Conservation (phyloP, 208 protist genomes). For the Wallacemonas sp. region DNA sequence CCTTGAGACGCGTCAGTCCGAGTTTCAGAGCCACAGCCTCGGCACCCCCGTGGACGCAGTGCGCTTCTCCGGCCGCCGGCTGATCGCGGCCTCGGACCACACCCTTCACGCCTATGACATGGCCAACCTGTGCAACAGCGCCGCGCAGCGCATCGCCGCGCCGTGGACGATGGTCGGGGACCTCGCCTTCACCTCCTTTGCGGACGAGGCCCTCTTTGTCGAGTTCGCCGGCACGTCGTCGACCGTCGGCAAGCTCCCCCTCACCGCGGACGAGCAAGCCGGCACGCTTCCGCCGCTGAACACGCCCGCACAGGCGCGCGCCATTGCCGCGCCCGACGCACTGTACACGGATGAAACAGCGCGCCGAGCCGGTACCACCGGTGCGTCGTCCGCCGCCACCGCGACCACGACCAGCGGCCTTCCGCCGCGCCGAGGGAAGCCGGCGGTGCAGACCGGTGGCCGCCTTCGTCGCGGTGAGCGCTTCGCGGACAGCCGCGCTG, state of each 20-base stretch:
- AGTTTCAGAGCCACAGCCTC: constrained; percentile 53
- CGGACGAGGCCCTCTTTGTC: constrained; percentile 73
- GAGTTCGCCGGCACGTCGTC: constrained; percentile 53
- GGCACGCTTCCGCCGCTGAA: not conserved
- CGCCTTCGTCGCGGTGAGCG: constrained; percentile 8
- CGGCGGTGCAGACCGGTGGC: constrained; percentile 4
- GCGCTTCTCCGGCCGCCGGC: constrained; percentile 59
- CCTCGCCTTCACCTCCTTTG: constrained; percentile 54
- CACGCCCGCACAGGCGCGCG: not conserved
- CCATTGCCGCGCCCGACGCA: not conserved
- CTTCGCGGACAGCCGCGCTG: not conserved
- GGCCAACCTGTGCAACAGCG: constrained; percentile 40
- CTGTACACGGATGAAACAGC: too few relatives aligned
- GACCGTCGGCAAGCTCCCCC: constrained; percentile 41
- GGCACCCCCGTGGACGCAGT: constrained; percentile 67
- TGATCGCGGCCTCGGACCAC: constrained; percentile 64
- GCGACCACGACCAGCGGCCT: not conserved
- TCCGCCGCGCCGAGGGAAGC: constrained; percentile 1
- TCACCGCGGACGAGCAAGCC: constrained; percentile 16
- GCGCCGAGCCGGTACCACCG: not conserved
- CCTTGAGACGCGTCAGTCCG: constrained; percentile 54
- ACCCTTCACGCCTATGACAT: constrained; percentile 58
- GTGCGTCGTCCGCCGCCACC: not conserved
- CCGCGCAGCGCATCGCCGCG: constrained; percentile 34
- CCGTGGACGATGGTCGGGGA: constrained; percentile 77